These are phyloP conservation scores for Neurospora tetraspora DNA, from an alignment of 495 filamentous ascomycete genomes.

Conservation along the genomic window DNA sequence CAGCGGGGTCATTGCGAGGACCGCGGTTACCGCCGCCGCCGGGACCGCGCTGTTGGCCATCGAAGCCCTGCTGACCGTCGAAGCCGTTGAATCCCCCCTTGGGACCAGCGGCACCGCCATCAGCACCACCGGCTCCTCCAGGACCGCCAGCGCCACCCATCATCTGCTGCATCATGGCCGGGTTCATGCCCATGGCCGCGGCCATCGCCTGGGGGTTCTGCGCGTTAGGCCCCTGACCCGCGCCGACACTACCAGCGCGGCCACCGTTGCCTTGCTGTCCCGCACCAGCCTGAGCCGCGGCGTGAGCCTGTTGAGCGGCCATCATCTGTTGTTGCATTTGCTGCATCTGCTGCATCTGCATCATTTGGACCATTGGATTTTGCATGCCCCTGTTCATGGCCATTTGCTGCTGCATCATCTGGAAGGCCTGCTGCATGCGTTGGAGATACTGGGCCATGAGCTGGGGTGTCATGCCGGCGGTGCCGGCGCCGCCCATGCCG, in stretches of 20 bases:
- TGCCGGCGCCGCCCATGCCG: conserved; percentile 24
- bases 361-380: conserved; percentile 51
- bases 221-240: not conserved
- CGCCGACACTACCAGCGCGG: conserved; percentile 23
- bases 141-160: conserved; percentile 41
- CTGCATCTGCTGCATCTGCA: conserved; percentile 71
- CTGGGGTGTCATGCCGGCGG: conserved; percentile 76
- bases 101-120: conserved; percentile 22
- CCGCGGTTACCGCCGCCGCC: conserved; percentile 25
- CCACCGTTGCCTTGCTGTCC: conserved; percentile 17
- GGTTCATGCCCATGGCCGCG: conserved; percentile 53
- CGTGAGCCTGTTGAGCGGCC: conserved; percentile 13
- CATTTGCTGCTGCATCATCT: conserved; percentile 84
- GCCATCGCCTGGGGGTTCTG: conserved; percentile 31
- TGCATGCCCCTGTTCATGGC: conserved; percentile 54
- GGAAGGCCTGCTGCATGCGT: conserved; percentile 93
- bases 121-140: conserved; percentile 23
- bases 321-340: conserved; percentile 68
- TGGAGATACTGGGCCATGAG: conserved; percentile 98
- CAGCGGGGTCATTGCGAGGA: conserved; percentile 15
- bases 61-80: conserved; percentile 58
- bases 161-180: conserved; percentile 79
- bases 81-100: conserved; percentile 28
- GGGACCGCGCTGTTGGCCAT: conserved; percentile 53
- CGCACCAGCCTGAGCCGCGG: conserved; percentile 18